Evolutionary conservation across 106 monocot species (phyloP).

Genomic region (Apostasia shenzhenica): DNA sequence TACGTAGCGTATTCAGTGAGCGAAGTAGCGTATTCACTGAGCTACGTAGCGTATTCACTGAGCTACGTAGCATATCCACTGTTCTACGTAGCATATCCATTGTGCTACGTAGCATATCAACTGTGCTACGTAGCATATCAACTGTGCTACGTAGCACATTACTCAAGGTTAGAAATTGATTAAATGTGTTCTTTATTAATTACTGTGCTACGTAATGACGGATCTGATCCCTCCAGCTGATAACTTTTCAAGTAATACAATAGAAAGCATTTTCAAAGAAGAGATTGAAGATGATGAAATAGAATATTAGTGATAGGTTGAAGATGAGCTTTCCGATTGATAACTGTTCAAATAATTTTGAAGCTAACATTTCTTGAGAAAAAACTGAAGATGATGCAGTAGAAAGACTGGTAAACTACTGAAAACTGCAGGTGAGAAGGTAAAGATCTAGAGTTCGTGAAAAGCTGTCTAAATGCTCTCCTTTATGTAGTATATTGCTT

Average conservation of each 20-base stretch:
- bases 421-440: too few species aligned
- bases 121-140: too few species aligned
- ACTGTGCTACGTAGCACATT: too few species aligned
- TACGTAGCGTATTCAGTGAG: too few species aligned
- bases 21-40: too few species aligned
- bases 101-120: too few species aligned
- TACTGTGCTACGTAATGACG: background rate
- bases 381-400: too few species aligned
- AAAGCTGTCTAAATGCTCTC: background rate
- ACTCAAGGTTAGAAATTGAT: conserved; percentile 38
- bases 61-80: too few species aligned
- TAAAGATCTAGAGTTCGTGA: too few species aligned
- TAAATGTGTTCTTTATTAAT: background rate
- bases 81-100: too few species aligned
- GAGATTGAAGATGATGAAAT: conserved; percentile 62
- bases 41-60: too few species aligned
- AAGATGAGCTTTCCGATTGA: background rate
- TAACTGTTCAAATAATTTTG: background rate
- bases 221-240: conserved; percentile 1
- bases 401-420: too few species aligned
- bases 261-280: background rate
- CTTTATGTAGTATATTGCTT: background rate
- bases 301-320: conserved; percentile 54
- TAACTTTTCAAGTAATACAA: conserved; percentile 2
- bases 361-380: background rate